phyloP scores from a whole-genome alignment of 495 filamentous ascomycete genomes.

The Glarea lozoyensis region DNA sequence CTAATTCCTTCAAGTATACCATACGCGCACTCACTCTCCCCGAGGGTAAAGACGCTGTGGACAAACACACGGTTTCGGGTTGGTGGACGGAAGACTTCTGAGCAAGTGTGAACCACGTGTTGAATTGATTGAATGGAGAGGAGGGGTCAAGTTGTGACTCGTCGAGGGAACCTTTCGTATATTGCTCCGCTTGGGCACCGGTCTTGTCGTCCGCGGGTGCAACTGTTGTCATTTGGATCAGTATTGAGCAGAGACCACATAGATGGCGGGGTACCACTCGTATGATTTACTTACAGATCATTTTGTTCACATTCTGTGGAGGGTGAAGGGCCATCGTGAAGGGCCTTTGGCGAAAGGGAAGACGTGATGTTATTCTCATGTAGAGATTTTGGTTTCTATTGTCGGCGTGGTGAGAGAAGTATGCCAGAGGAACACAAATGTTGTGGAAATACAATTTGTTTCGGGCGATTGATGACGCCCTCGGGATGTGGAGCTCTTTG shows the following conservation, averaged over 20 bases:
- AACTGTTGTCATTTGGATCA: conserved; percentile 24
- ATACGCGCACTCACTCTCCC: conserved; percentile 76
- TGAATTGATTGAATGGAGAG: conserved; percentile 69
- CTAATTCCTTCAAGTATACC: conserved; percentile 87
- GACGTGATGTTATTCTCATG: conserved; percentile 11
- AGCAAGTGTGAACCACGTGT: conserved; percentile 74
- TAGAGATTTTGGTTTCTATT: too few species aligned
- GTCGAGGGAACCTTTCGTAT: conserved; percentile 45
- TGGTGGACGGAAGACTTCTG: conserved; percentile 52
- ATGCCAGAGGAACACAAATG: neutral
- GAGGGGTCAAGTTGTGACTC: conserved; percentile 40
- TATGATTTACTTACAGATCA: conserved; percentile 38
- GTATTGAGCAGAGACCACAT: too few species aligned
- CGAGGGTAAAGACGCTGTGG: conserved; percentile 77
- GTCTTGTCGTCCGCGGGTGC: conserved; percentile 24
- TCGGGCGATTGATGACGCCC: too few species aligned
- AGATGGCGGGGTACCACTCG: too few species aligned
- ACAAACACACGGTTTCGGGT: conserved; percentile 67
- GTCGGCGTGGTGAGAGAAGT: too few species aligned
- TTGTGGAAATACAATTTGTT: too few species aligned
- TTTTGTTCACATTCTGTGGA: conserved; percentile 30
- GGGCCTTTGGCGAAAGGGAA: conserved; percentile 11
- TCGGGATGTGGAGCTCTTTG: too few species aligned
- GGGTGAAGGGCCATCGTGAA: conserved; percentile 40
- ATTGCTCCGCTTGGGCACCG: conserved; percentile 52